phyloP scores from a whole-genome alignment of 495 filamentous ascomycete species.

The Xylaria grammica region DNA sequence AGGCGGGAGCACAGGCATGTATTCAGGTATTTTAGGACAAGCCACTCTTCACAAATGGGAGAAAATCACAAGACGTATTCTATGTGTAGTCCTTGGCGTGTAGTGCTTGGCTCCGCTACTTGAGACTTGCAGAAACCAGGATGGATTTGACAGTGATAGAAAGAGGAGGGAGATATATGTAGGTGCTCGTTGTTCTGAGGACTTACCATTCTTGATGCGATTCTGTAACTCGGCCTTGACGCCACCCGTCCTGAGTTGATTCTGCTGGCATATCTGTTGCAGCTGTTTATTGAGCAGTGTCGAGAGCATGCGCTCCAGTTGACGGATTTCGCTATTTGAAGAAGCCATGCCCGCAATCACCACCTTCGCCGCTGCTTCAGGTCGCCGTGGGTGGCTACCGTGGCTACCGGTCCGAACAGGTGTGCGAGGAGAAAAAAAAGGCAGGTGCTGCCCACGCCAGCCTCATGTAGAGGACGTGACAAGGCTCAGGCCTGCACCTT shows the following conservation, averaged over 20 bases:
- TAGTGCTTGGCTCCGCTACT: background rate
- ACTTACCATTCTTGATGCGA: constrained; percentile 78
- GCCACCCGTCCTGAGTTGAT: constrained; percentile 74
- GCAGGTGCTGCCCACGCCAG: constrained; percentile 6
- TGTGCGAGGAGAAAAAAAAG: constrained; percentile 11
- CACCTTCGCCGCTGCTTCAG: background rate
- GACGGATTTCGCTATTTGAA: constrained; percentile 56
- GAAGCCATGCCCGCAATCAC: constrained; percentile 26
- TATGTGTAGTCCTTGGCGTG: too few relatives aligned
- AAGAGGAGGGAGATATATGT: background rate
- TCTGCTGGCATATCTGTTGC: constrained; percentile 70
- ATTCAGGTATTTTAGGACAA: background rate
- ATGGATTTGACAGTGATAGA: background rate
- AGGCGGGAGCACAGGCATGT: background rate
- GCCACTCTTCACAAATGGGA: too few relatives aligned
- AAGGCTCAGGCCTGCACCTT: background rate
- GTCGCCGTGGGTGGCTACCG: background rate
- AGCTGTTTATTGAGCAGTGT: constrained; percentile 70
- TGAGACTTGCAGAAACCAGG: background rate
- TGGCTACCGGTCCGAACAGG: constrained; percentile 21
- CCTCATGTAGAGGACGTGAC: constrained; percentile 14
- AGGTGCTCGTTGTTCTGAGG: background rate
- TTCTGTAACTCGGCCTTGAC: constrained; percentile 79
- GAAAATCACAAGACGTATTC: too few relatives aligned
- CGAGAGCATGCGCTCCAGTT: constrained; percentile 37